These are phyloP conservation scores for Cryphonectria japonica DNA, from an alignment of 2,329 filamentous ascomycete species.

Conservation along the genomic window DNA sequence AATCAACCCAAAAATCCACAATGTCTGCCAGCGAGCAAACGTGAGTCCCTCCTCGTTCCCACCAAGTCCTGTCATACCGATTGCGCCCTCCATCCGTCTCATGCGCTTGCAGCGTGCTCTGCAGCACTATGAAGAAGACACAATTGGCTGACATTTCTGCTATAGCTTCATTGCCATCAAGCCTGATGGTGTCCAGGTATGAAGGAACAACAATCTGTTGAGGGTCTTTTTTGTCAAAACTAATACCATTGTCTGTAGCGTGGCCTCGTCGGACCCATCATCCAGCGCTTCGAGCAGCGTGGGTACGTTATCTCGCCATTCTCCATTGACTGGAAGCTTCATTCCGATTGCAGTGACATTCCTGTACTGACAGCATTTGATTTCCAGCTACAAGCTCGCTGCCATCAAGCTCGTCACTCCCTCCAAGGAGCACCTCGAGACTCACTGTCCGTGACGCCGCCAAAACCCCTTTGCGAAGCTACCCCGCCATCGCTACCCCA, in stretches of 20 bases:
- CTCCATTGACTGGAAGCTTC: conserved; percentile 4
- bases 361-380: conserved; percentile 19
- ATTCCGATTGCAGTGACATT: conserved; percentile 11
- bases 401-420: conserved; percentile 95
- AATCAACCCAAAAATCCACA: conserved; percentile 46
- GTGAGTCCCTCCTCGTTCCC: conserved; percentile 56
- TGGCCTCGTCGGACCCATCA: conserved; percentile 96
- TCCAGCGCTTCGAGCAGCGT: conserved; percentile 96
- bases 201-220: conserved; percentile 33
- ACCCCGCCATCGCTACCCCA: conserved; percentile 24
- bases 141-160: conserved; percentile 27
- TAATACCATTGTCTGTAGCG: conserved; percentile 60
- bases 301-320: conserved; percentile 61
- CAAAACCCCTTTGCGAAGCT: conserved; percentile 20
- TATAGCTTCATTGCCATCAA: conserved; percentile 99
- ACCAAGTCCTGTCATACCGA: neutral
- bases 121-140: neutral
- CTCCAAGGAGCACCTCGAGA: conserved; percentile 93
- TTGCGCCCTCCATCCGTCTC: conserved; percentile 29
- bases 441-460: conserved; percentile 70
- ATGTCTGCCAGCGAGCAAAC: conserved; percentile 83
- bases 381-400: conserved; percentile 87
- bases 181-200: conserved; percentile 98
- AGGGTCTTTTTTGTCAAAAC: conserved; percentile 16
- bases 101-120: neutral